A percentile compares a stretch with the other conserved stretches of the same genome.
phyloP scores from a whole-genome alignment of 1,284 basidiomycete genomes.

The Trichosporon coremiiforme region DNA sequence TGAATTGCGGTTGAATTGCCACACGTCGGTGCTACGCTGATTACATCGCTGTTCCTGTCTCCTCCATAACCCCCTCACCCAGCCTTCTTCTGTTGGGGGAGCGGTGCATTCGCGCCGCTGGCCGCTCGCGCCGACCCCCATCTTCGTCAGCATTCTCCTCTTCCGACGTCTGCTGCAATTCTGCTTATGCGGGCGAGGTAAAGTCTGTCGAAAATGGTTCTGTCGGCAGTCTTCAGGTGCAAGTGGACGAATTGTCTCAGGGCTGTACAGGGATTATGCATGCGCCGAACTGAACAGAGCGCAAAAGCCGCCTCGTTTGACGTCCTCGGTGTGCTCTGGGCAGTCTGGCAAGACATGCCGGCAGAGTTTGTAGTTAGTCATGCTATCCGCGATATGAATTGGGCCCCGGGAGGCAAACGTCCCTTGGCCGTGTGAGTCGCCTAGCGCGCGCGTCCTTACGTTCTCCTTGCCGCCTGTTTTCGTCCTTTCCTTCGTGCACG shows the following conservation, averaged over 20 bases:
- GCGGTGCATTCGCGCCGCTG: background rate
- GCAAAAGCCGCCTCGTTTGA: background rate
- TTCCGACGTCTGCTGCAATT: conserved; percentile 1
- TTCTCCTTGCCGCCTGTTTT: too few relatives aligned
- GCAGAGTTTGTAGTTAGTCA: background rate
- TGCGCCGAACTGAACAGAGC: background rate
- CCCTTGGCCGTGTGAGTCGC: too few relatives aligned
- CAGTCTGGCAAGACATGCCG: background rate
- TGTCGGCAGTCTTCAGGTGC: background rate
- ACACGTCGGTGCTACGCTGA: background rate
- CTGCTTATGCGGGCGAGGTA: too few relatives aligned
- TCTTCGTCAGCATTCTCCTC: background rate
- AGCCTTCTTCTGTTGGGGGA: background rate
- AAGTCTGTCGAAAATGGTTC: background rate
- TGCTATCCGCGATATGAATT: background rate
- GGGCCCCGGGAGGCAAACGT: background rate
- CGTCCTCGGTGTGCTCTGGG: background rate
- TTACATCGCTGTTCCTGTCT: too few relatives aligned
- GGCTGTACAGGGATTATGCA: background rate
- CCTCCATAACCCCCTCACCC: too few relatives aligned
- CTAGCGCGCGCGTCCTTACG: too few relatives aligned
- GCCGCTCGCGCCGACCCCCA: too few relatives aligned
- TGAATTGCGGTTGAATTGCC: conserved; percentile 5
- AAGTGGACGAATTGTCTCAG: background rate
- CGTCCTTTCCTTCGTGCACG: too few relatives aligned